Base-by-base conservation (phyloP, 805 yeast species). In the Teunomyces aglyptinius region DNA sequence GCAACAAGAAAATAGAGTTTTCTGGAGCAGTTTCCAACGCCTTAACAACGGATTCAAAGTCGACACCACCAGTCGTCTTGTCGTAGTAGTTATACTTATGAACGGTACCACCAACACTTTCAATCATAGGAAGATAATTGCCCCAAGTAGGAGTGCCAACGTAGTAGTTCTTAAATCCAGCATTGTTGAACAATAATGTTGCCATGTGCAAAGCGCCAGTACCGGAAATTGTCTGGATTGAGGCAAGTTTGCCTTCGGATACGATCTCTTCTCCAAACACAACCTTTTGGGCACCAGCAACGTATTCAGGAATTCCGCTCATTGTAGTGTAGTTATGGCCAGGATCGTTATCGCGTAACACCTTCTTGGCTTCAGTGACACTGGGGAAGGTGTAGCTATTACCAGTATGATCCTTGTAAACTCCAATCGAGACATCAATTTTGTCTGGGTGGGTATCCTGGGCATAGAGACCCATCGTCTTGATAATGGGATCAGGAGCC, bases 281-380 rank as follows among this genome's bases (percentile, higher is more conserved):
- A n/a, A 66, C 60, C 32, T 50, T 45, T 46, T 68, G 63, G 16
- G 77, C 73, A 8, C 63, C 68, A 5, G 44, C 38, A 24, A 60
- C 57, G 49, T 64, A 74, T 27, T 62, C 71, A 2, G 73, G 68
- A 34, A 71, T 61, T 10, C 78, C 78, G 11, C 64, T 50, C 71
- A 71, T 70, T 48, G 54, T 58, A 44, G 72, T 72, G 60, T 74
- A 74, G 57, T 71, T 67, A 54, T 73, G 77, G 29, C 77, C 77
- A 3, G 75, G 73, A 47, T 71, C 74, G 38, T 68, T 59, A 10
- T 53, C 49, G 34, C 53, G 51, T 38, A 73, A 60, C 15, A 50
- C 49, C 34, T 59, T 51, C 51, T 73, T 72, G 41, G 77, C 75
- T 43, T 55, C 52, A 19, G 56, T 51, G 22, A 73, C 73, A 28